Conservation (phyloP, 2,329 filamentous ascomycete genomes). For the Fusarium sp. region DNA sequence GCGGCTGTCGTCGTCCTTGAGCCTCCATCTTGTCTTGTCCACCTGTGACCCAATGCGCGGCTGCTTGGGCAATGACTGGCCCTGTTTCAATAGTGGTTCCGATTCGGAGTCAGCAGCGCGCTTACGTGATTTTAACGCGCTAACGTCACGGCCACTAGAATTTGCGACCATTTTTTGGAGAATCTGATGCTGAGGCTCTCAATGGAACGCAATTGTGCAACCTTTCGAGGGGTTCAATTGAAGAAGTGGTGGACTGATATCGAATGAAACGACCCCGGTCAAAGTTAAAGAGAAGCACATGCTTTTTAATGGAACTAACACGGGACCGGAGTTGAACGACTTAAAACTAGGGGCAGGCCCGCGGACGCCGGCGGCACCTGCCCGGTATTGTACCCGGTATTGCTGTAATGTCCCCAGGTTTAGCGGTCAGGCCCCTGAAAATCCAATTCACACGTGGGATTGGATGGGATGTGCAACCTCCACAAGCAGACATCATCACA, state of each 20-base stretch:
- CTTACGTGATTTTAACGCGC: slow-evolving; percentile 59
- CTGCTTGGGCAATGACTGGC: slow-evolving; percentile 59
- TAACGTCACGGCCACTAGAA: slow-evolving; percentile 51
- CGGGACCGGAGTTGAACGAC: slow-evolving; percentile 28
- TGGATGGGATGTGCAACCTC: slow-evolving; percentile 19
- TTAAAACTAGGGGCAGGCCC: slow-evolving; percentile 13
- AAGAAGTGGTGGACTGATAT: slow-evolving; percentile 31
- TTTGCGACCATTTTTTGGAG: slow-evolving; percentile 48
- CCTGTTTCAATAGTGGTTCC: slow-evolving; percentile 49
- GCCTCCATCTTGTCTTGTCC: slow-evolving; percentile 86
- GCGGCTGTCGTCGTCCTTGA: slow-evolving; percentile 85
- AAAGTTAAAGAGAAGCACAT: slow-evolving; percentile 28
- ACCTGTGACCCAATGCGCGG: slow-evolving; percentile 72
- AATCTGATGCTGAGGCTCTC: background rate
- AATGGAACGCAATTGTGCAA: background rate
- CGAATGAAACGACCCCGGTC: slow-evolving; percentile 7
- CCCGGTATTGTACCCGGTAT: slow-evolving; percentile 2
- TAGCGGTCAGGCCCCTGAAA: slow-evolving; percentile 46
- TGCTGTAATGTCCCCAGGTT: slow-evolving; percentile 18
- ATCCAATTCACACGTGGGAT: slow-evolving; percentile 13
- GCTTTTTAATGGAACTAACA: slow-evolving; percentile 28
- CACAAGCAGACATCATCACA: slow-evolving; percentile 4
- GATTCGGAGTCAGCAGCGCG: slow-evolving; percentile 58
- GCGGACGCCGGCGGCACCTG: slow-evolving; percentile 35
- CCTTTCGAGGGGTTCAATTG: slow-evolving; percentile 20